Evolutionary conservation across 331 rosid genomes (phyloP), one percentile per base, ranked within the genome.

Genomic region (Phaseolus coccineus): DNA sequence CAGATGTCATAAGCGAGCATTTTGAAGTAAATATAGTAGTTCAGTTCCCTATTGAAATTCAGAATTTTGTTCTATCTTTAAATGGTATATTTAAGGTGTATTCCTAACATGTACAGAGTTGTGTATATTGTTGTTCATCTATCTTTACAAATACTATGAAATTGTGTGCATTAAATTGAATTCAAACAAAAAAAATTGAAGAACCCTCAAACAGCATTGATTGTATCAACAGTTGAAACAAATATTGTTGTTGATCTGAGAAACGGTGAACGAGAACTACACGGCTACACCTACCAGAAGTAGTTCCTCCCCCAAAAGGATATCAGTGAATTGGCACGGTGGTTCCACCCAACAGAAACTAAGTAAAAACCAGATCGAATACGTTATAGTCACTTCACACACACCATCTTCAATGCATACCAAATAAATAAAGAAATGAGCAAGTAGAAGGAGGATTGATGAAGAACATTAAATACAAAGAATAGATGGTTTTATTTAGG

Each of bases 261-360:
- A 59, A 68, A 58, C 74, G 16, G n/a, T 40, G 78, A 33, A 59
- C 63, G 37, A 40, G 75, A 75, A 31, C 14, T 19, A 14, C 30
- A 63, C 71, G 16, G 13, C 51, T 46, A 66, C 10, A 55, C 71
- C 71, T 69, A 76, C 42, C 51, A 8, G 1, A 14, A 63, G 39
- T 50, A 28, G 51, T 12, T 46, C 3, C 13, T 42, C 4, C 39
- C 4, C 39, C 39, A 35, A 35, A 35, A 35, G 39, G 39, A 39
- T 39, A 39, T 0, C 69, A 76, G 77, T 73, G 74, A 73, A 58
- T 73, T 39, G 61, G 57, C 52, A 31, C 0, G 33, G 82, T 76
- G 62, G 80, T 58, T 71, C 58, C 82, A 84, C 77, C 73, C 25
- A 80, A 77, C 69, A 15, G 35, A 76, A 33, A 74, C 24, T 19